Percentiles rank a stretch among this genome's conserved stretches.
These are phyloP conservation scores for Darksidea phi DNA, from an alignment of 495 filamentous ascomycete genomes.

Conservation along the genomic window DNA sequence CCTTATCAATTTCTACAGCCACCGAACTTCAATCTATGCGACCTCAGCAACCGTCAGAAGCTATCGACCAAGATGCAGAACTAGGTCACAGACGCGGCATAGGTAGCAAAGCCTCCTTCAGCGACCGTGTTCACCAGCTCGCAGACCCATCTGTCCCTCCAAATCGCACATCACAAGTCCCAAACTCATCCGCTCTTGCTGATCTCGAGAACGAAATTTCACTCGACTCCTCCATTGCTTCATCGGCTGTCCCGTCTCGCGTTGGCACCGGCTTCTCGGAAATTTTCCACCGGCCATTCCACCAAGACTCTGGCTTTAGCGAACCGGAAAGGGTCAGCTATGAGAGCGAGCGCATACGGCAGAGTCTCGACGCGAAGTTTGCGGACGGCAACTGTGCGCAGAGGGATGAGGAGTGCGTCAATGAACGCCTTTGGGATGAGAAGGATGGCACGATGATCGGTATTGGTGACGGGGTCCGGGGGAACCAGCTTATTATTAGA, in stretches of 20 bases:
- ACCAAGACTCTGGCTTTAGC: constrained; percentile 43
- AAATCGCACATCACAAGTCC: neutral
- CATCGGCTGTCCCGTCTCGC: neutral
- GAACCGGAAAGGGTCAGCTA: constrained; percentile 22
- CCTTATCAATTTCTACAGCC: constrained; percentile 10
- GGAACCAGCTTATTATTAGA: constrained; percentile 6
- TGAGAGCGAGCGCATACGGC: constrained; percentile 27
- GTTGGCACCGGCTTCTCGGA: constrained; percentile 16
- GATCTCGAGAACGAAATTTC: constrained; percentile 31
- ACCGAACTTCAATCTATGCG: constrained; percentile 12
- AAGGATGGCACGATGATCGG: constrained; percentile 17
- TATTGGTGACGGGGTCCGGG: constrained; percentile 7
- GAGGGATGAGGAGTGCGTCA: constrained; percentile 4
- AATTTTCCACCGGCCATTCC: constrained; percentile 23
- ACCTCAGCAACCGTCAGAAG: neutral
- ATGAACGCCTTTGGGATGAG: constrained; percentile 24
- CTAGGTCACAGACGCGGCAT: constrained; percentile 1
- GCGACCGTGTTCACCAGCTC: constrained; percentile 29
- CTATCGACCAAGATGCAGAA: neutral
- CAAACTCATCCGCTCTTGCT: constrained; percentile 23
- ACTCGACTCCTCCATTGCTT: constrained; percentile 2
- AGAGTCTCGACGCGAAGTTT: constrained; percentile 15
- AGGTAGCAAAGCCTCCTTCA: constrained; percentile 30
- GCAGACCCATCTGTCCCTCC: neutral
- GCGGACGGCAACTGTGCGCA: neutral